Conservation (phyloP, 257 asterid species). For the Anisodus tanguticus region DNA sequence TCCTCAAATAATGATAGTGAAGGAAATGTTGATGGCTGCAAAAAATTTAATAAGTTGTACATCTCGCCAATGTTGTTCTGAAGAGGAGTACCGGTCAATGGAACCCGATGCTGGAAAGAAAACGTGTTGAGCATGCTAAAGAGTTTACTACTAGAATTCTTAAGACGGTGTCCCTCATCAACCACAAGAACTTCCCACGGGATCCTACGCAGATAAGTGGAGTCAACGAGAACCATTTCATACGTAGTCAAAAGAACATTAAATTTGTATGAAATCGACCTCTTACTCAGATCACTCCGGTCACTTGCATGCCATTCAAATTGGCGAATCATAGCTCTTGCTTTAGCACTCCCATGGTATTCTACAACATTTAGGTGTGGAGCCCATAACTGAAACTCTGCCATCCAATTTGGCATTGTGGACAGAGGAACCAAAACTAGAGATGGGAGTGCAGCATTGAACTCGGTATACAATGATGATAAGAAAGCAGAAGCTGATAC, state of each 20-base stretch:
- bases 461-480: slow-evolving; percentile 80
- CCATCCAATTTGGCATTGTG: slow-evolving; percentile 99
- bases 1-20: slow-evolving; percentile 90
- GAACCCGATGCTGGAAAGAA: slow-evolving; percentile 90
- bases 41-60: slow-evolving; percentile 89
- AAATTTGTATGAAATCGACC: slow-evolving; percentile 70
- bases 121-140: slow-evolving; percentile 85
- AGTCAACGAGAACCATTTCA: slow-evolving; percentile 96
- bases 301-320: slow-evolving; percentile 88
- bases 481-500: slow-evolving; percentile 95
- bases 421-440: slow-evolving; percentile 97
- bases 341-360: slow-evolving; percentile 86
- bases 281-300: slow-evolving; percentile 51
- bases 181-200: slow-evolving; percentile 99
- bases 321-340: slow-evolving; percentile 84
- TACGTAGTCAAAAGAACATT: slow-evolving; percentile 93
- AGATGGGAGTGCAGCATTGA: slow-evolving; percentile 81
- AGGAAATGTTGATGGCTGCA: slow-evolving; percentile 93
- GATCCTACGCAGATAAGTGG: slow-evolving; percentile 75
- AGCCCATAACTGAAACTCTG: slow-evolving; percentile 95
- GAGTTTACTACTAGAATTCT: slow-evolving; percentile 85
- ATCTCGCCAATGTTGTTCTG: slow-evolving; percentile 98
- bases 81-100: slow-evolving; percentile 96
- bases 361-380: slow-evolving; percentile 94
- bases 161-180: slow-evolving; percentile 99